Conservation (phyloP, 116 monocot species). For the Cymodocea nodosa region DNA sequence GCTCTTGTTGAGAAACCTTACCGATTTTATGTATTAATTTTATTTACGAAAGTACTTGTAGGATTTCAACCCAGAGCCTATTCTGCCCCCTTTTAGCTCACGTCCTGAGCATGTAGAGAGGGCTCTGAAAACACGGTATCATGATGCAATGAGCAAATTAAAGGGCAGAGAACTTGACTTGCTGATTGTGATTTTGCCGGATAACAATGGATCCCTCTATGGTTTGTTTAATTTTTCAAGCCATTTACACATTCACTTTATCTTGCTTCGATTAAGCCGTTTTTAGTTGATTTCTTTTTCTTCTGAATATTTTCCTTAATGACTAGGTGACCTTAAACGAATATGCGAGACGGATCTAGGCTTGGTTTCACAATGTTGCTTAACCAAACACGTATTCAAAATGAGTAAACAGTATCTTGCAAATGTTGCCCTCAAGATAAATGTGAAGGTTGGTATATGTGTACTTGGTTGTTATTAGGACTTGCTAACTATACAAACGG, state of each 20-base stretch:
- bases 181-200: constrained; percentile 75
- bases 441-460: constrained; percentile 55
- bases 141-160: constrained; percentile 47
- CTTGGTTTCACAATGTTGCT: constrained; percentile 86
- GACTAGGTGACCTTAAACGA: constrained; percentile 70
- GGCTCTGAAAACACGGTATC: constrained; percentile 43
- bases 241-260: neutral
- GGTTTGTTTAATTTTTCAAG: constrained; percentile 21
- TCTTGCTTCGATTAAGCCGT: neutral
- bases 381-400: constrained; percentile 67
- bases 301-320: neutral
- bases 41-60: constrained; percentile 7
- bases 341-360: constrained; percentile 97
- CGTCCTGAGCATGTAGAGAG: constrained; percentile 73
- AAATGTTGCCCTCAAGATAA: constrained; percentile 91
- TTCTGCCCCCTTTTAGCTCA: constrained; percentile 32
- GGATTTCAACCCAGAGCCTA: constrained; percentile 57
- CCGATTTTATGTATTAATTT: neutral
- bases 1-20: neutral
- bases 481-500: neutral
- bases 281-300: neutral
- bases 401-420: constrained; percentile 82
- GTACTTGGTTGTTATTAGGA: neutral
- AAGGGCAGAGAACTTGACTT: constrained; percentile 54
- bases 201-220: constrained; percentile 84